Percentiles rank a stretch among this genome's conserved stretches.
These are phyloP conservation scores for Tetrapyrgos nigripes DNA, from an alignment of 1,284 basidiomycete species.

Conservation along the genomic window DNA sequence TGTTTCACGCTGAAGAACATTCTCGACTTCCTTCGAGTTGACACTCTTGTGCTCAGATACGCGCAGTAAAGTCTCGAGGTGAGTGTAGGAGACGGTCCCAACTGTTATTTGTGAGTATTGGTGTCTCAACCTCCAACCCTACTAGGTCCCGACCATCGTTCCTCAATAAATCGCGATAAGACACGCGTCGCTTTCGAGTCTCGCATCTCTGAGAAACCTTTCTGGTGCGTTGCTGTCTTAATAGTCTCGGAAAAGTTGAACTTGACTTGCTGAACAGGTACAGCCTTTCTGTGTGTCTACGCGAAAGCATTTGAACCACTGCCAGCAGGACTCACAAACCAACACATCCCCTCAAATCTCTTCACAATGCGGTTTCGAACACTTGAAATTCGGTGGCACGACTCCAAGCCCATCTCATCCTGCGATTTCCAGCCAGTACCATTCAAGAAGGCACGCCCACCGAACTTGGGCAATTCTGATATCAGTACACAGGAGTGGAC, in stretches of 20 bases:
- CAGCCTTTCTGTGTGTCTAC: background rate
- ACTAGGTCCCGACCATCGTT: background rate
- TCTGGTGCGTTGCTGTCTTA: background rate
- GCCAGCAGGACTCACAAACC: background rate
- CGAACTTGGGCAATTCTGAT: constrained; percentile 22
- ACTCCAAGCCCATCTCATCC: constrained; percentile 91
- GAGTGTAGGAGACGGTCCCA: background rate
- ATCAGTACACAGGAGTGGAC: constrained; percentile 31
- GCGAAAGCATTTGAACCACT: background rate
- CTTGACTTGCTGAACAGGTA: background rate
- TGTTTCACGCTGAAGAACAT: background rate
- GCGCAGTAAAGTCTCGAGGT: background rate
- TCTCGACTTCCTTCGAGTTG: background rate
- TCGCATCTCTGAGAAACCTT: background rate
- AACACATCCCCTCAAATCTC: background rate
- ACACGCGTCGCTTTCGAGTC: constrained; percentile 17
- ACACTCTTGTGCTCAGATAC: background rate
- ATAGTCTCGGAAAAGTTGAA: background rate
- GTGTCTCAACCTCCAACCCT: background rate
- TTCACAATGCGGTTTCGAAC: constrained; percentile 78
- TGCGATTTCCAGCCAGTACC: constrained; percentile 90
- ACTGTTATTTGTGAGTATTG: background rate
- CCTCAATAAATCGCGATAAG: background rate
- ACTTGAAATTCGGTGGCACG: constrained; percentile 94
- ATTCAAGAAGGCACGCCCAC: constrained; percentile 79